Conservation (phyloP, 2,329 filamentous ascomycete species). For the Bimuria novae-zelandiae region DNA sequence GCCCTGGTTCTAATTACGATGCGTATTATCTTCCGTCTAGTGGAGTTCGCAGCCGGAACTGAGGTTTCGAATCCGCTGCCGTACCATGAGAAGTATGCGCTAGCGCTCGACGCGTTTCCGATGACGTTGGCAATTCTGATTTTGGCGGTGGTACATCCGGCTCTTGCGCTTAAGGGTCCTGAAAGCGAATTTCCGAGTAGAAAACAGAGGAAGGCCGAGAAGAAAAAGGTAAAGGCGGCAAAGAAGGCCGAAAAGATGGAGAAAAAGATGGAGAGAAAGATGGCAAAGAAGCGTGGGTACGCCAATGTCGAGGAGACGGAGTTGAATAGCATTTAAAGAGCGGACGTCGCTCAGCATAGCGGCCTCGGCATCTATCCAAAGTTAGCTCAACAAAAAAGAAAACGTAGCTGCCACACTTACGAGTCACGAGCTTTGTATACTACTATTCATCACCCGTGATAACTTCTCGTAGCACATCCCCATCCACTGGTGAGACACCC, state of each 20-base stretch:
- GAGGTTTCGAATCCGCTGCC: slow-evolving; percentile 51
- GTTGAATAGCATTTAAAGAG: too few relatives aligned
- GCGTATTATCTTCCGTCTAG: slow-evolving; percentile 58
- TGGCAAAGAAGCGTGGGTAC: slow-evolving; percentile 7
- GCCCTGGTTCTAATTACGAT: background rate
- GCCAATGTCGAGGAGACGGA: background rate
- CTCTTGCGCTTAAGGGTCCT: slow-evolving; percentile 25
- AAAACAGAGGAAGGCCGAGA: slow-evolving; percentile 32
- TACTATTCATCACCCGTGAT: too few relatives aligned
- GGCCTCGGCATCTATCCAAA: too few relatives aligned
- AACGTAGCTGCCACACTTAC: too few relatives aligned
- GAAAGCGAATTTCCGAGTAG: slow-evolving; percentile 32
- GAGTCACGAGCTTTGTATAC: too few relatives aligned
- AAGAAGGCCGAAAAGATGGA: slow-evolving; percentile 24
- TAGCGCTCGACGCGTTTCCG: slow-evolving; percentile 58
- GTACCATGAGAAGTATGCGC: slow-evolving; percentile 58
- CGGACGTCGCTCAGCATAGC: too few relatives aligned
- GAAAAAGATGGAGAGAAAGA: slow-evolving; percentile 10
- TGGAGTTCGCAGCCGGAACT: slow-evolving; percentile 59
- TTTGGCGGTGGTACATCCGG: slow-evolving; percentile 31
- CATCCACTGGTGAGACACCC: too few relatives aligned
- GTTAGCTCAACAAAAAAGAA: too few relatives aligned
- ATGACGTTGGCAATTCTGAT: slow-evolving; percentile 53
- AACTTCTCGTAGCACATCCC: too few relatives aligned
- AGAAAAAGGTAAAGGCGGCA: slow-evolving; percentile 23